Conservation (phyloP, 1,284 basidiomycete species). For the Pterula multifida region DNA sequence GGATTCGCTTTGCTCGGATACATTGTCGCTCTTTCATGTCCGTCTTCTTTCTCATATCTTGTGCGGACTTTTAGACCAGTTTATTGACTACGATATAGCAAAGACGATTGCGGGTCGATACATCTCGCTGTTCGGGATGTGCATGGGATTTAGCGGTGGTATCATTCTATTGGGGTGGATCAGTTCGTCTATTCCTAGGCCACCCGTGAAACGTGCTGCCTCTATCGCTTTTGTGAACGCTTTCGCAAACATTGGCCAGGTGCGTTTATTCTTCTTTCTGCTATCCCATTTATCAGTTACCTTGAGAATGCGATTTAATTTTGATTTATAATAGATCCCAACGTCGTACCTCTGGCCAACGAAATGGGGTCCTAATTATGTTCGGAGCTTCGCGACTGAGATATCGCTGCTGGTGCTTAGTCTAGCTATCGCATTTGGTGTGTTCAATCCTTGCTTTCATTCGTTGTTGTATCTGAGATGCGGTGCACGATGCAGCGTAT, state of each 20-base stretch:
- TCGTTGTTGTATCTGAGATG: not conserved
- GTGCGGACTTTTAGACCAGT: not conserved
- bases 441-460: not conserved
- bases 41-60: slow-evolving; percentile 6
- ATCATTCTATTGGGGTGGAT: slow-evolving; percentile 12
- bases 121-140: slow-evolving; percentile 12
- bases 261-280: not conserved
- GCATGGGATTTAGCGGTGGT: slow-evolving; percentile 20
- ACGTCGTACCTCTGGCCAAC: slow-evolving; percentile 13
- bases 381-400: slow-evolving; percentile 12
- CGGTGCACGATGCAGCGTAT: slow-evolving; percentile 5
- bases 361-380: slow-evolving; percentile 11
- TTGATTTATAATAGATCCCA: slow-evolving; percentile 8
- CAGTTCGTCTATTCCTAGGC: slow-evolving; percentile 11
- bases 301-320: not conserved
- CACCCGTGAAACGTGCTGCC: slow-evolving; percentile 13
- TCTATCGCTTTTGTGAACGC: slow-evolving; percentile 12
- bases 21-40: slow-evolving; percentile 11
- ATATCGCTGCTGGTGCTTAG: slow-evolving; percentile 10
- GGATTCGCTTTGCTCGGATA: slow-evolving; percentile 11
- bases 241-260: slow-evolving; percentile 13
- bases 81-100: slow-evolving; percentile 3
- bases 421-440: slow-evolving; percentile 11
- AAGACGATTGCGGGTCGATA: slow-evolving; percentile 10
- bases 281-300: not conserved